Evolutionary conservation across 2,329 filamentous ascomycete species (phyloP).

Genomic region (Ophiostoma sp.): DNA sequence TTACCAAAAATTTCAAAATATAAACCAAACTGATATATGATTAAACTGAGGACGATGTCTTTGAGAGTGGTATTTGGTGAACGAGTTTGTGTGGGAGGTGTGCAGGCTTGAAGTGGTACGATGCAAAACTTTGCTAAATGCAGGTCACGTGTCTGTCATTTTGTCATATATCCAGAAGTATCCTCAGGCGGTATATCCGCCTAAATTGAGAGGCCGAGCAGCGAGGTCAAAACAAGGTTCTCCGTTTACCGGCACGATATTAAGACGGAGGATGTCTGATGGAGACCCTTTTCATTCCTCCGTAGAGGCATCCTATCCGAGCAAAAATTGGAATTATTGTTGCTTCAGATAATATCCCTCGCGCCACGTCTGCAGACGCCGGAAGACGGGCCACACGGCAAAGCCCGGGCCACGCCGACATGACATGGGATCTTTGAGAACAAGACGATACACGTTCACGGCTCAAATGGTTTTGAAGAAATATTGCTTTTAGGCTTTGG

Average conservation of each 20-base stretch:
- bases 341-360: background rate
- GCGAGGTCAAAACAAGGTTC: background rate
- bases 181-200: background rate
- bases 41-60: background rate
- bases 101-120: background rate
- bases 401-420: background rate
- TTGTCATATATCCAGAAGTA: background rate
- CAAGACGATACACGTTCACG: no score
- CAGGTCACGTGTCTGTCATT: background rate
- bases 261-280: background rate
- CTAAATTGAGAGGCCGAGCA: background rate
- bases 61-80: background rate
- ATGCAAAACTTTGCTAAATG: background rate
- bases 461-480: background rate
- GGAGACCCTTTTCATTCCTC: background rate
- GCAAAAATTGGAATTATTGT: background rate
- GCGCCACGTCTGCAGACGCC: background rate
- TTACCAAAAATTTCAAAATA: slow-evolving; percentile 23
- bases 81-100: background rate
- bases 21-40: slow-evolving; percentile 13
- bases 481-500: background rate
- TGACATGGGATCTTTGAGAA: background rate
- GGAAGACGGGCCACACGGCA: background rate
- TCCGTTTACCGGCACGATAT: background rate
- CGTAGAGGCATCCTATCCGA: background rate